These are phyloP conservation scores for Yarrowia porcina DNA, from an alignment of 805 yeast species.

Conservation along the genomic window DNA sequence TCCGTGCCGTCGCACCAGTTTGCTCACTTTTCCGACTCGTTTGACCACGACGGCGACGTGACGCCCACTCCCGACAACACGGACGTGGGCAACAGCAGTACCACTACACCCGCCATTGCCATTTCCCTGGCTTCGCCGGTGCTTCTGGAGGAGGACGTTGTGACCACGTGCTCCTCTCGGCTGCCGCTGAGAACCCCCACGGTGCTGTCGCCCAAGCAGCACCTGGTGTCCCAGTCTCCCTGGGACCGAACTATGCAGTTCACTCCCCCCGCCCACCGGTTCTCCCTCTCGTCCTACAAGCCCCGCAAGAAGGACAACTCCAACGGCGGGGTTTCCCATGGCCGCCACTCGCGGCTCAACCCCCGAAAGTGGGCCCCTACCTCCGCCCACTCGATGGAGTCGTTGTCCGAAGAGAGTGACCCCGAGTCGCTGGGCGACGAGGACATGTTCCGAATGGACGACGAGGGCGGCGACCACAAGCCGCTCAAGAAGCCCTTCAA, in stretches of 20 bases:
- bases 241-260: slow-evolving; percentile 37
- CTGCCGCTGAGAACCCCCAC: slow-evolving; percentile 39
- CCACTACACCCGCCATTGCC: slow-evolving; percentile 19
- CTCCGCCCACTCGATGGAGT: slow-evolving; percentile 12
- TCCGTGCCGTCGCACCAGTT: slow-evolving; percentile 19
- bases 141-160: slow-evolving; percentile 27
- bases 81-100: background rate
- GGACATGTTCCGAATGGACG: slow-evolving; percentile 25
- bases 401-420: slow-evolving; percentile 16
- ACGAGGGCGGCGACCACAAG: background rate
- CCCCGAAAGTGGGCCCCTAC: slow-evolving; percentile 8
- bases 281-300: slow-evolving; percentile 10
- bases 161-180: slow-evolving; percentile 34
- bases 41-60: slow-evolving; percentile 6
- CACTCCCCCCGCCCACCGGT: slow-evolving; percentile 33
- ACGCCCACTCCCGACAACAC: slow-evolving; percentile 8
- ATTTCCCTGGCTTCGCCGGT: slow-evolving; percentile 9
- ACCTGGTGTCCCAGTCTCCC: slow-evolving; percentile 19
- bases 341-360: slow-evolving; percentile 1
- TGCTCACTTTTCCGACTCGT: slow-evolving; percentile 5
- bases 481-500: background rate
- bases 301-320: background rate
- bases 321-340: background rate
- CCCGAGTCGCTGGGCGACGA: slow-evolving; percentile 19
- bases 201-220: slow-evolving; percentile 26